Base-by-base conservation (phyloP, 2,329 filamentous ascomycete species). In the Akanthomyces lecanii region DNA sequence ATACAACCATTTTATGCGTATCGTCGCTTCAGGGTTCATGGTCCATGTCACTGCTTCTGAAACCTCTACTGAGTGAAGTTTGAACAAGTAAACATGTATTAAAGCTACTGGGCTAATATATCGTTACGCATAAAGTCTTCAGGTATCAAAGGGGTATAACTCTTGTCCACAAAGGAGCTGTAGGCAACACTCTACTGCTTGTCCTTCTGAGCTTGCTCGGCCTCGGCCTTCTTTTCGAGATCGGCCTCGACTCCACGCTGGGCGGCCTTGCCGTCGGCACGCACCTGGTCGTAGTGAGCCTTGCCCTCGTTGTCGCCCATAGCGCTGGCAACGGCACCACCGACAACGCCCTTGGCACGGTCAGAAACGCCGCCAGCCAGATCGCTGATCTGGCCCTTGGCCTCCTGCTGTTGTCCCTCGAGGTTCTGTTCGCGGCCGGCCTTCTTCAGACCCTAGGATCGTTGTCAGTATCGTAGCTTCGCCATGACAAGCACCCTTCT, bases 241-340 rank as follows among this genome's bases (percentile, higher is more conserved):
- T 96, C 92, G 44, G 83, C 78, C 83, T 97, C 92, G 1, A 89
- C 92, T 56, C 92, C 90, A 23, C 92, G 85, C 82, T 96, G 90
- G 71, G 85, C 82, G 23, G 89, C 90, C 87, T 95, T 97, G 67
- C 92, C 93, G 67, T 85, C 78, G 70, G 95, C 92, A 71, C 95
- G 92, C 76, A 89, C 79, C 68, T 81, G 74, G 74, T 90, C 80
- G 71, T 86, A 89, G 73, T 86, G 84, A 54, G 79, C 74, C 80
- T 93, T 82, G 64, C 85, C 85, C 33, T 79, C 75, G 54, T 80
- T 78, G 73, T 96, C 87, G 21, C 92, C 92, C 2, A 86, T 90
- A 16, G 96, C 61, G 30, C 85, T 84, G n/a, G 92, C 85, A 36
- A 90, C 81, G 1, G 89, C 87, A 45, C 85, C 81, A 1, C 92